Evolutionary conservation across 1,284 basidiomycete genomes (phyloP).

Genomic region (Rhodofomes roseus): DNA sequence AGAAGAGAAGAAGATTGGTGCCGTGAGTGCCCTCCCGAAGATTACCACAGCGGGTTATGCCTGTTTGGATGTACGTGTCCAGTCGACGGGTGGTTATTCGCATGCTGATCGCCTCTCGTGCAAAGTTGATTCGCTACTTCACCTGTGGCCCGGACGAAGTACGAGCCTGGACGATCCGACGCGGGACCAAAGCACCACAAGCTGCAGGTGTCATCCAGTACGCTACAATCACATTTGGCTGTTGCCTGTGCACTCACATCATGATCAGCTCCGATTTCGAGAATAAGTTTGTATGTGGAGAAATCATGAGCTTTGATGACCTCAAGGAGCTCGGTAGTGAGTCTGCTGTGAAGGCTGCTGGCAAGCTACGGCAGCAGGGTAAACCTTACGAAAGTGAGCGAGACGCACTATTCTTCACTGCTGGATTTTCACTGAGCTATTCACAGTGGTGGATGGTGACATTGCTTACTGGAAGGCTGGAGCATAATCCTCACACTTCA

Average conservation of each 20-base stretch:
- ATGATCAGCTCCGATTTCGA: constrained; percentile 81
- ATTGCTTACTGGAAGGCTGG: constrained; percentile 85
- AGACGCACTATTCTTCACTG: too few species aligned
- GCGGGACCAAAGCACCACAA: constrained; percentile 92
- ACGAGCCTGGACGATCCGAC: constrained; percentile 96
- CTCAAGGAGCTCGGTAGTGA: constrained; percentile 92
- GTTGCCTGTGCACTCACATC: constrained; percentile 6
- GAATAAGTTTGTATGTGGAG: constrained; percentile 99
- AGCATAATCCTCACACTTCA: too few species aligned
- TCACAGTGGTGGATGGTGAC: constrained; percentile 74
- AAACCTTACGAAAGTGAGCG: constrained; percentile 90
- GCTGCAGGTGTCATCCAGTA: constrained; percentile 99
- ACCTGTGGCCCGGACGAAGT: constrained; percentile 97
- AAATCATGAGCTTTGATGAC: constrained; percentile 94
- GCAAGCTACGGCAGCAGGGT: constrained; percentile 94
- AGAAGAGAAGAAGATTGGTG: constrained; percentile 72
- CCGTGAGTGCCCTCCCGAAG: constrained; percentile 76
- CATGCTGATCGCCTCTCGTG: background rate
- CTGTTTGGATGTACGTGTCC: constrained; percentile 65
- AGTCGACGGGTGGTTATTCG: background rate
- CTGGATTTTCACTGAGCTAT: background rate
- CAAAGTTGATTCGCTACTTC: constrained; percentile 90
- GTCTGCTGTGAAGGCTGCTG: constrained; percentile 89
- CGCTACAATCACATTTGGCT: background rate
- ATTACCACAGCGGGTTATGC: constrained; percentile 92